Evolutionary conservation across 2,329 filamentous ascomycete species (phyloP).

Genomic region (Coniochaeta sp.): DNA sequence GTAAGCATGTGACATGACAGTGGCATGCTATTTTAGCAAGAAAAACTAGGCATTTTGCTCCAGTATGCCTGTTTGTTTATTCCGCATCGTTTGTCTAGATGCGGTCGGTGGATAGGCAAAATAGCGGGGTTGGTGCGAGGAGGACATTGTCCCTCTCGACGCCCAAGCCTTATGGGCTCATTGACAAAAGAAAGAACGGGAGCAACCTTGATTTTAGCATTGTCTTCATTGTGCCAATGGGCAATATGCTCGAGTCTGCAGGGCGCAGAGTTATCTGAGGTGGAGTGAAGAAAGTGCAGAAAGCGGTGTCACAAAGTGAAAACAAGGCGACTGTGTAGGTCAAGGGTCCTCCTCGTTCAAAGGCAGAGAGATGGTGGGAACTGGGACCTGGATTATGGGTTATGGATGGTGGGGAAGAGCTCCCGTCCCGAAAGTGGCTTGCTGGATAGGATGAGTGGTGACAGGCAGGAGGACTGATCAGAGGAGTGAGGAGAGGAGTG

Average conservation of each 20-base stretch:
- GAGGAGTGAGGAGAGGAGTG: neutral
- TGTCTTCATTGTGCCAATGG: constrained; percentile 30
- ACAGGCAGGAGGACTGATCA: neutral
- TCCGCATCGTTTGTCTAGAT: neutral
- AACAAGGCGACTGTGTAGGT: neutral
- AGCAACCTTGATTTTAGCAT: constrained; percentile 36
- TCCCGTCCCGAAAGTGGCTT: neutral
- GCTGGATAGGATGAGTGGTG: neutral
- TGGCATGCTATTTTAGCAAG: constrained; percentile 1
- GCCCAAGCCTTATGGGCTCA: neutral
- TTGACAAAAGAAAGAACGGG: neutral
- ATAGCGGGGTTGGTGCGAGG: neutral
- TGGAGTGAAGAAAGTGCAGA: neutral
- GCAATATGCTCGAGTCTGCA: constrained; percentile 12
- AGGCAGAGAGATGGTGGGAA: neutral
- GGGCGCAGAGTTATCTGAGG: neutral
- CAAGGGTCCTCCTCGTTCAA: neutral
- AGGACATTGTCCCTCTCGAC: neutral
- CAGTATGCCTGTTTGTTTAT: neutral
- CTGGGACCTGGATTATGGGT: neutral
- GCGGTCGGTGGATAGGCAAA: neutral
- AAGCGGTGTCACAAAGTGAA: neutral
- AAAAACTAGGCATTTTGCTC: neutral
- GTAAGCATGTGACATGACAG: constrained; percentile 18
- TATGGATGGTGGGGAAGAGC: neutral